These are phyloP conservation scores for Mycena olivaceomarginata DNA, from an alignment of 768 basidiomycete genomes.

Conservation along the genomic window DNA sequence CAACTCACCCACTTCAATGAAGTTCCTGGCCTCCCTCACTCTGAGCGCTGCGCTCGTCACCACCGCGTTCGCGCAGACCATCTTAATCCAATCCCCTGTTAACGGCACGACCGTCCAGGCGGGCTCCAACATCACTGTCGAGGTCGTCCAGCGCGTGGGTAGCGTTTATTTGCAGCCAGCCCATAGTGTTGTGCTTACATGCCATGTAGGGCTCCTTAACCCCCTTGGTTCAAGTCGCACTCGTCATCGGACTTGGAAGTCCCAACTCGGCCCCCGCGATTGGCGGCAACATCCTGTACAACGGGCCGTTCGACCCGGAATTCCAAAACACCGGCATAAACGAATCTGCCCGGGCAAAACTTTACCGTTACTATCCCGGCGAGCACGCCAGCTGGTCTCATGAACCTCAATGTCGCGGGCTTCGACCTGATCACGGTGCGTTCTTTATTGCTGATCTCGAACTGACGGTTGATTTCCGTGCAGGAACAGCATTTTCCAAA, in stretches of 20 bases:
- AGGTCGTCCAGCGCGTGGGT: background rate
- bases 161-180: background rate
- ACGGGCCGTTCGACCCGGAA: background rate
- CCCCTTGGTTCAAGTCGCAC: constrained; percentile 4
- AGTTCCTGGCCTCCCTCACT: background rate
- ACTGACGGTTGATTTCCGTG: constrained; percentile 1
- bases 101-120: background rate
- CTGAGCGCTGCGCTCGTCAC: background rate
- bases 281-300: constrained; percentile 1
- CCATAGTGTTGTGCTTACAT: background rate
- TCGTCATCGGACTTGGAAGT: background rate
- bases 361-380: constrained; percentile 1
- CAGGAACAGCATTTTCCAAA: background rate
- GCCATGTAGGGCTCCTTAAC: background rate
- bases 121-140: constrained; percentile 1
- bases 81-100: constrained; percentile 2
- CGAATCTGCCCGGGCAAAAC: background rate
- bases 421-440: background rate
- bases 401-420: background rate
- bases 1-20: background rate
- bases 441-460: background rate
- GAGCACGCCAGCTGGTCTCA: background rate
- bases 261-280: background rate
- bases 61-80: background rate
- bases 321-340: background rate